These are phyloP conservation scores for Fusarium coicis DNA, from an alignment of 2,329 filamentous ascomycete genomes.

Conservation along the genomic window DNA sequence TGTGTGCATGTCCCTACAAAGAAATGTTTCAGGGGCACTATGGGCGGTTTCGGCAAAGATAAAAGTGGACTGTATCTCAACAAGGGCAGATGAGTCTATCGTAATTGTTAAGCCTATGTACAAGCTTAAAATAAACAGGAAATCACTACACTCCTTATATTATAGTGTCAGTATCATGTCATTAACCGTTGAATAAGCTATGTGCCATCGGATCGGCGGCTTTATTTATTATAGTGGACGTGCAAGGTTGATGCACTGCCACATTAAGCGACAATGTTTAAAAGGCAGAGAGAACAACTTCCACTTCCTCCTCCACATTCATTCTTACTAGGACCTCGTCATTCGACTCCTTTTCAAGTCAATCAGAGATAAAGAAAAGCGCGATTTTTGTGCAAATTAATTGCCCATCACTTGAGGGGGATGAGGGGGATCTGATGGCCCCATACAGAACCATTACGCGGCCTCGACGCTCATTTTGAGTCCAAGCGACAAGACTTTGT, in stretches of 20 bases:
- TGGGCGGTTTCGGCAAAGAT: not conserved
- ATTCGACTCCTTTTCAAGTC: not conserved
- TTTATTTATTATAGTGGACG: not conserved
- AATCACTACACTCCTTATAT: not conserved
- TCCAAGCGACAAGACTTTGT: slow-evolving; percentile 17
- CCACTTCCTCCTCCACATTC: not conserved
- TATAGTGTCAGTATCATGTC: not conserved
- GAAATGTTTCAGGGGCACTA: not conserved
- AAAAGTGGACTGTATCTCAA: not conserved
- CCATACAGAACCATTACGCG: slow-evolving; percentile 31
- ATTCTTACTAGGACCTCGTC: not conserved
- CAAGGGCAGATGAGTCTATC: not conserved
- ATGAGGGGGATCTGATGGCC: slow-evolving; percentile 8
- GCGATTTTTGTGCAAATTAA: slow-evolving; percentile 9
- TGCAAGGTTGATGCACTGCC: slow-evolving; percentile 25
- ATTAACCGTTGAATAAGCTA: not conserved
- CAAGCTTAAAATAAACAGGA: not conserved
- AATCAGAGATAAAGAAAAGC: not conserved
- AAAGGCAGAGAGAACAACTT: not conserved
- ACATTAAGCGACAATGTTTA: slow-evolving; percentile 8
- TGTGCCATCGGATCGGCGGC: not conserved
- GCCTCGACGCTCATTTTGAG: slow-evolving; percentile 18
- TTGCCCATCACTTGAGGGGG: slow-evolving; percentile 11
- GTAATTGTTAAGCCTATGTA: not conserved
- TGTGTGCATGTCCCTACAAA: not conserved